Evolutionary conservation across 2,329 filamentous ascomycete species (phyloP).

Genomic region (Fusarium dimerum): DNA sequence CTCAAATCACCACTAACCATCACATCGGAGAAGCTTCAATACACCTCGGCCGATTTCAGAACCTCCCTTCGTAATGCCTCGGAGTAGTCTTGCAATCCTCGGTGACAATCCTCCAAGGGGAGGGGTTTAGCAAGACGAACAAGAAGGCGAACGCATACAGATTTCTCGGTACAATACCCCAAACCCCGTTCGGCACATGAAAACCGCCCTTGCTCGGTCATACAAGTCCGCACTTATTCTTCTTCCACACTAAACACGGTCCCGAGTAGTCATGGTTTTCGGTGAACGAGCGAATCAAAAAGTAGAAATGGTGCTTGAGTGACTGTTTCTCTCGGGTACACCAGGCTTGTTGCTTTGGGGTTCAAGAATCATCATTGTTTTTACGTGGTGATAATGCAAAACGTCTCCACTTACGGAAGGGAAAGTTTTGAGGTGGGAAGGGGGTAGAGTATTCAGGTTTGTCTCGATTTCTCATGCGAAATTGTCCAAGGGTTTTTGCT

Average conservation of each 20-base stretch:
- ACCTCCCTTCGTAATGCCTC: no score
- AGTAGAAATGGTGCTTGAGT: no score
- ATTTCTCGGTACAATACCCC: background rate
- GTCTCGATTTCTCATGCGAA: no score
- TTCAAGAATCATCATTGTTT: background rate
- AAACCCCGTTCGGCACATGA: background rate
- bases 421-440: background rate
- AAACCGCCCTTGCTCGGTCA: background rate
- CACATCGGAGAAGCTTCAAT: no score
- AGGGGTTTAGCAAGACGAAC: no score
- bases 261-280: constrained; percentile 1
- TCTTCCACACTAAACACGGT: background rate
- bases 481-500: no score
- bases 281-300: constrained; percentile 20
- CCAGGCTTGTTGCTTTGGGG: background rate
- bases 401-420: background rate
- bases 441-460: background rate
- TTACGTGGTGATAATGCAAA: background rate
- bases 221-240: constrained; percentile 14
- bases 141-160: no score
- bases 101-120: background rate
- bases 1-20: no score
- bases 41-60: no score
- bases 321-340: background rate
- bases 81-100: background rate